Base-by-base conservation (phyloP, 768 basidiomycete genomes). In the Amanita rubescens region DNA sequence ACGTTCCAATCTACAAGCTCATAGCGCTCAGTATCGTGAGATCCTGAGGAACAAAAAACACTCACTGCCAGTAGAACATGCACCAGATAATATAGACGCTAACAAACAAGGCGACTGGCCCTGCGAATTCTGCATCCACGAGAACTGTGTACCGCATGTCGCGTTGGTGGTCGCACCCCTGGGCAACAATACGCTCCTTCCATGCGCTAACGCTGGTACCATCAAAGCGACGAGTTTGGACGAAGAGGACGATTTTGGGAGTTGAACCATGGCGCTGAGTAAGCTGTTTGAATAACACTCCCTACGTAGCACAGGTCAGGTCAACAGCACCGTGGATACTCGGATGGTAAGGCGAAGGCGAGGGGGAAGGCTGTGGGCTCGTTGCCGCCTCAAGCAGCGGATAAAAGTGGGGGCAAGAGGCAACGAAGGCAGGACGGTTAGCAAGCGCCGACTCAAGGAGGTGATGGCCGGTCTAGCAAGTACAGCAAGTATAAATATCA, bases 101-200 rank as follows among this genome's bases (percentile, higher is more conserved):
- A 46, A 14, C 5, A 45, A 19, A 25, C 52, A 53, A 1, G 52
- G 52, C 1, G 52, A 53, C 20, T 37, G 34, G n/a, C 34, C 33
- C 2, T n/a, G 8, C 3, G 32, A 20, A 27, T 53, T 53, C 9
- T 35, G 17, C 52, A 53, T 53, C 52, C 52, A 53, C 15, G 51
- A 51, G 19, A 20, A 51, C 3, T 32, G n/a, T 4, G 10, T 43
- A 10, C 9, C 19, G 6, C 51, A 51, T 9, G 22, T n/a, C 5
- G 27, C 51, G 19, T 43, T n/a, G n/a, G 41, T 43, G 0, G 20
- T 51, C 10, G 19, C 38, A n/a, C 10, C n/a, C 11, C 38, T n/a
- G 1, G 22, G 14, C 10, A 30, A 41, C 32, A 41, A n/a, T 2
- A 46, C n/a, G 17, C n/a, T 22, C 27, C 30, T 39, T 24, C 41